Evolutionary conservation across 2,329 filamentous ascomycete genomes (phyloP), one percentile per base, ranked within the genome.

Genomic region (Tolypocladium amazonense): DNA sequence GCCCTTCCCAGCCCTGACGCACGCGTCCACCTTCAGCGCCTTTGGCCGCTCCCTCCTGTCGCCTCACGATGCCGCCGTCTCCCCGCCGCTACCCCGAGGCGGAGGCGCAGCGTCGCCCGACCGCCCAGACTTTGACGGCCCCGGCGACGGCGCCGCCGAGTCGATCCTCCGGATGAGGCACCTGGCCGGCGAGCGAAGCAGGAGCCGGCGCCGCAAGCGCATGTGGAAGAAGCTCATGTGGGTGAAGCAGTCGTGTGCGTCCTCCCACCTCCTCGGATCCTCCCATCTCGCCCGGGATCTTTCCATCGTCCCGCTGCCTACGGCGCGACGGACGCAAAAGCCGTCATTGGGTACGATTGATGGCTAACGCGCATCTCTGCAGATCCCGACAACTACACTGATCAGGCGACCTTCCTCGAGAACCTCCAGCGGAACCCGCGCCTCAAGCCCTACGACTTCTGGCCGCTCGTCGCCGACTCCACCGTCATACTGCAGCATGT

Each of bases 361-460:
- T 35, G 18, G 30, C 50, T 53, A 23, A 53, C 5, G 9, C 1
- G 30, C 18, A n/a, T 9, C 12, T 9, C 38, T 7, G 15, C 58
- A 92, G 90, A 95, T 71, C 92, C 94, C n/a, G 94, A 99, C 73
- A 99, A 99, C 73, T 97, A 97, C 72, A 97, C 94, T 47, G 94
- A 99, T 71, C 92, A 94, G 71, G 90, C 90, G 62, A 97, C 94
- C 1, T 99, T 99, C 68, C 87, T 99, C 65, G 93, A 97, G 70
- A 92, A 96, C 68, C 84, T 99, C 23, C 93, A 99, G 73, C 86
- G 92, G 56, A 99, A 99, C 72, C 93, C 93, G 5, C 87, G 92
- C 47, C 83, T 97, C 58, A 88, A 94, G 65, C 93, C 93, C 0
- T 99, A 99, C 73, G 92, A 97, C 70, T 99, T 99, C 75, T 99